Evolutionary conservation across 495 filamentous ascomycete species (phyloP).

Genomic region (Clavariopsis aquatica): DNA sequence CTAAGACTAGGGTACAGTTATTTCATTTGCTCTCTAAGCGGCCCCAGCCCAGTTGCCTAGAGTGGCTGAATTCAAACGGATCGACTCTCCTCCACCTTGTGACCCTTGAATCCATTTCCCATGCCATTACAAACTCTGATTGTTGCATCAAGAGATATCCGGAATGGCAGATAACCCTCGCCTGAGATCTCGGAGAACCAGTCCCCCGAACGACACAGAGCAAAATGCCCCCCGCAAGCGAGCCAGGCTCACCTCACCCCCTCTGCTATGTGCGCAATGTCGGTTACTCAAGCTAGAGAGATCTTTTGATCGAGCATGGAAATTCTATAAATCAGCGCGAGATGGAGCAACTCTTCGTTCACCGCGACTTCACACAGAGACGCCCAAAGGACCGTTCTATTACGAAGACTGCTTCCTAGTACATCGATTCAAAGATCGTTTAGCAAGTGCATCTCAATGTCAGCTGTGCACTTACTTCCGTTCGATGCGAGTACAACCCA

Average conservation of each 20-base stretch:
- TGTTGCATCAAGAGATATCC: too few relatives aligned
- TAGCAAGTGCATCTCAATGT: not conserved
- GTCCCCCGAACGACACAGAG: not conserved
- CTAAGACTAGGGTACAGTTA: too few relatives aligned
- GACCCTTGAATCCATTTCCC: too few relatives aligned
- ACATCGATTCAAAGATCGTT: not conserved
- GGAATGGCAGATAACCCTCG: too few relatives aligned
- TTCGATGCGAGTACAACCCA: conserved; percentile 25
- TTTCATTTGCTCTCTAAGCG: too few relatives aligned
- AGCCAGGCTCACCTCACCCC: not conserved
- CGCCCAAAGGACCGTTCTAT: not conserved
- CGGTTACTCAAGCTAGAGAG: not conserved
- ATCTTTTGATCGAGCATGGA: not conserved
- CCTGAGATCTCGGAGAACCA: too few relatives aligned
- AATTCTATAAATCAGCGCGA: not conserved
- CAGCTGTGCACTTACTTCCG: conserved; percentile 6
- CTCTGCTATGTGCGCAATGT: not conserved
- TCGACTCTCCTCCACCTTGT: too few relatives aligned
- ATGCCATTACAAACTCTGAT: too few relatives aligned
- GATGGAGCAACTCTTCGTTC: not conserved
- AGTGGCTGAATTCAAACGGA: too few relatives aligned
- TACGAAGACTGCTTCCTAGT: conserved; percentile 1
- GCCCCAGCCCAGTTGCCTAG: too few relatives aligned
- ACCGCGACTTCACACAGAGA: not conserved
- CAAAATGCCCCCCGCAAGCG: not conserved